These are phyloP conservation scores for Lodderomyces elongisporus DNA, from an alignment of 1,139 yeast genomes.

Conservation along the genomic window DNA sequence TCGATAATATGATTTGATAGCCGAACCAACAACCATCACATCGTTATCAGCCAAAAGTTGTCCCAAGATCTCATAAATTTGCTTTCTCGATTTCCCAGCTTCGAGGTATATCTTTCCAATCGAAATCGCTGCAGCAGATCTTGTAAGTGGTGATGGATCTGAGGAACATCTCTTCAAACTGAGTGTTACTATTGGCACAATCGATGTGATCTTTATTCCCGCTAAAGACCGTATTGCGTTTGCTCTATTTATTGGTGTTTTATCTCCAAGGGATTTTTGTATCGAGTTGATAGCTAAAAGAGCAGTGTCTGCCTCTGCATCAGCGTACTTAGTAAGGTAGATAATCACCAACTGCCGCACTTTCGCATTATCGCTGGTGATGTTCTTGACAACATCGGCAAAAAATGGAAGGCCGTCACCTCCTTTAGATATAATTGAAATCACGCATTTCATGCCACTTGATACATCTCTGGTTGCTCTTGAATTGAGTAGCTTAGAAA, in stretches of 20 bases:
- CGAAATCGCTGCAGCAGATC: constrained; percentile 77
- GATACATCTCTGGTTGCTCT: constrained; percentile 66
- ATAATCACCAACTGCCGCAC: constrained; percentile 75
- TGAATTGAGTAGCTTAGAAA: constrained; percentile 62
- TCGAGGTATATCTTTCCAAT: constrained; percentile 57
- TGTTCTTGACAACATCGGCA: constrained; percentile 86
- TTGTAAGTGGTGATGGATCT: constrained; percentile 75
- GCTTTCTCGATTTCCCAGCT: constrained; percentile 27
- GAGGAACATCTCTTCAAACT: constrained; percentile 64
- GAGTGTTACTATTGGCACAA: constrained; percentile 71
- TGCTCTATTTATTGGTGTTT: constrained; percentile 62
- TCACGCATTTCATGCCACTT: constrained; percentile 72
- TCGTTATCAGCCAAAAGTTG: constrained; percentile 61
- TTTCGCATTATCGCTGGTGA: constrained; percentile 65
- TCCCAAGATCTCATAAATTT: constrained; percentile 47
- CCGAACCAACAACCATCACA: constrained; percentile 62
- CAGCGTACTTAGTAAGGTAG: constrained; percentile 74
- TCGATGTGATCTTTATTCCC: constrained; percentile 73
- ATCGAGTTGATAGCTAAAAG: constrained; percentile 85
- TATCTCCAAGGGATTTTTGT: constrained; percentile 74
- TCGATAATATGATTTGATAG: constrained; percentile 54
- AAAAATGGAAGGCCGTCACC: constrained; percentile 61
- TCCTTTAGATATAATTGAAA: constrained; percentile 62
- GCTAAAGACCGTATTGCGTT: constrained; percentile 75
- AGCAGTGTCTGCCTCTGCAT: constrained; percentile 81